Conservation (phyloP, 129 eudicot genomes). For the Escallonia rubra region DNA sequence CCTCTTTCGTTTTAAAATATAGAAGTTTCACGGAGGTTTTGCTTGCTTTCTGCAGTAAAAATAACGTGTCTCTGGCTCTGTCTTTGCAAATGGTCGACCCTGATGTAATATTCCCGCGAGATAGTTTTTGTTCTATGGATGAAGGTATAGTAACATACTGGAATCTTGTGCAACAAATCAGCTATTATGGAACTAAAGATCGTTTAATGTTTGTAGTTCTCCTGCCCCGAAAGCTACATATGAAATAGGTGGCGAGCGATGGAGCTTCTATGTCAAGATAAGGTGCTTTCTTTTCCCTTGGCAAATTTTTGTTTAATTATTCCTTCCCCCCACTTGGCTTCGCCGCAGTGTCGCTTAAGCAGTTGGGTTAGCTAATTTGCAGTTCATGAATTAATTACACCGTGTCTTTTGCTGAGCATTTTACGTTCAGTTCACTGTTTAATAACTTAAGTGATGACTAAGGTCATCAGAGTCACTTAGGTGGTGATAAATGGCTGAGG, state of each 20-base stretch:
- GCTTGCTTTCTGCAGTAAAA: conserved; percentile 56
- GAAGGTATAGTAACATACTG: conserved; percentile 49
- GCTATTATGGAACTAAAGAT: conserved; percentile 1
- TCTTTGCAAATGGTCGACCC: conserved; percentile 55
- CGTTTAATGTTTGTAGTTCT: conserved; percentile 54
- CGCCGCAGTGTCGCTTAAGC: no score
- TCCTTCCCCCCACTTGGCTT: no score
- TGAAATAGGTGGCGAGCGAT: conserved; percentile 12
- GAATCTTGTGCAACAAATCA: not conserved
- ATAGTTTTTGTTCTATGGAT: conserved; percentile 67
- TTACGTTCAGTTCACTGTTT: no score
- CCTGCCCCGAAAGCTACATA: conserved; percentile 51
- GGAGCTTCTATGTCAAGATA: not conserved
- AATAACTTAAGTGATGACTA: no score
- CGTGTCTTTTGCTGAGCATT: no score
- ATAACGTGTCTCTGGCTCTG: conserved; percentile 43
- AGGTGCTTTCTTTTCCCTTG: conserved; percentile 3
- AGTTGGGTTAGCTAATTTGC: no score
- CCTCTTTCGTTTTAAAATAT: not conserved
- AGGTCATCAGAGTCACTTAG: no score
- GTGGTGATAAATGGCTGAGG: no score
- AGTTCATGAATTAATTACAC: no score
- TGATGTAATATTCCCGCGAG: conserved; percentile 54
- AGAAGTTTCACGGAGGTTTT: not conserved
- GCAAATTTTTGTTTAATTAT: no score